Percentiles rank a stretch among this genome's conserved stretches.
phyloP scores from a whole-genome alignment of 352 stramenopile genomes.

The Globisporangium acanthophoron region DNA sequence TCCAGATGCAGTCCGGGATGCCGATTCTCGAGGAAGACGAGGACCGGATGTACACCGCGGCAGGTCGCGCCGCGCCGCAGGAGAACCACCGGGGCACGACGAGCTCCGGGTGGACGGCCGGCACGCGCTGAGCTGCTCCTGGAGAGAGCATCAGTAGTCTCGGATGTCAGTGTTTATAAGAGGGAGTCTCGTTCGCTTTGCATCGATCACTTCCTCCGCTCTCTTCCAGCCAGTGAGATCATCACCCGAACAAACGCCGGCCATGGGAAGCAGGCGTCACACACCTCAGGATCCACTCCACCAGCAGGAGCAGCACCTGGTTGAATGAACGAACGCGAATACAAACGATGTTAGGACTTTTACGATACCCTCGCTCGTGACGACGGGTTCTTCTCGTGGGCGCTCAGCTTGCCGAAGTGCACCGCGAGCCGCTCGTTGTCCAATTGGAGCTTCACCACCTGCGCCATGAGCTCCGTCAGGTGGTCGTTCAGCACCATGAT shows the following conservation, averaged over 20 bases:
- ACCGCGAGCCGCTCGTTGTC: slow-evolving; percentile 59
- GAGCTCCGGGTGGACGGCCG: slow-evolving; percentile 42
- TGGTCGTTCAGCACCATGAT: slow-evolving; percentile 84
- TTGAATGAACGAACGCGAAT: neutral
- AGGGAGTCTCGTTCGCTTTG: no score
- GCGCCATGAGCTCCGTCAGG: slow-evolving; percentile 77
- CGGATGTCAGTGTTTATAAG: neutral
- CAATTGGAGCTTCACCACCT: slow-evolving; percentile 68
- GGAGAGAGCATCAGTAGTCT: no score
- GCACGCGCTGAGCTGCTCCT: slow-evolving; percentile 13
- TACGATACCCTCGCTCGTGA: slow-evolving; percentile 5
- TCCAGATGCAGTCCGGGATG: slow-evolving; percentile 46
- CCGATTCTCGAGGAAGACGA: slow-evolving; percentile 68
- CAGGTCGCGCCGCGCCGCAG: slow-evolving; percentile 6
- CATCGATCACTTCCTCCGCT: no score
- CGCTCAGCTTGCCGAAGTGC: slow-evolving; percentile 26
- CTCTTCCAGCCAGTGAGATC: no score
- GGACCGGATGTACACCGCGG: slow-evolving; percentile 17
- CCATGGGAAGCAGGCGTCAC: neutral
- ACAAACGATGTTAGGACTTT: neutral
- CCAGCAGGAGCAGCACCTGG: no score
- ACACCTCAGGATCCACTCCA: no score
- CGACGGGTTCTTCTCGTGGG: slow-evolving; percentile 3
- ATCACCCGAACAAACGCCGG: no score
- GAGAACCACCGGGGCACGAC: slow-evolving; percentile 33